phyloP scores from a whole-genome alignment of 495 filamentous ascomycete species.

The Podospora bellae-mahoneyi region DNA sequence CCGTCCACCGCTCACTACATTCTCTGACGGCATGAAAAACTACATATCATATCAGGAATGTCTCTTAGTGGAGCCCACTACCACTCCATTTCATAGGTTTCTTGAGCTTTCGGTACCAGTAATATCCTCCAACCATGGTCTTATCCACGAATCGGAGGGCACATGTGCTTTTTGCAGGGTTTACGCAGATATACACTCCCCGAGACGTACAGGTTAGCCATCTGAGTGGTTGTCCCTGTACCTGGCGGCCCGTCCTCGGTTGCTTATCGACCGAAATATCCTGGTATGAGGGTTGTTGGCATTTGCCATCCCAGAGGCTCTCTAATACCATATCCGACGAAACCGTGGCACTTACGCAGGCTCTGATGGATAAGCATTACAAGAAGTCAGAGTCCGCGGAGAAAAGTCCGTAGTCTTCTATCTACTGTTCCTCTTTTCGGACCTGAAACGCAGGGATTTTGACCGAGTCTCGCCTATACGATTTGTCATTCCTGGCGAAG shows the following conservation, averaged over 20 bases:
- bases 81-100: neutral
- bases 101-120: neutral
- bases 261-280: neutral
- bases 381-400: neutral
- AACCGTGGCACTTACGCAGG: neutral
- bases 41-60: neutral
- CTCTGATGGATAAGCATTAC: neutral
- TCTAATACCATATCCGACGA: neutral
- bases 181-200: constrained; percentile 1
- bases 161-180: neutral
- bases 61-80: neutral
- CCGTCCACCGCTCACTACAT: neutral
- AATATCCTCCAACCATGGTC: neutral
- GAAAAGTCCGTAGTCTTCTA: neutral
- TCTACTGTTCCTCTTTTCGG: neutral
- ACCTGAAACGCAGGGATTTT: neutral
- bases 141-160: neutral
- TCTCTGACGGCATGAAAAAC: constrained; percentile 1
- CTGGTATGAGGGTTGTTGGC: neutral
- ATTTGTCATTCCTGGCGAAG: neutral
- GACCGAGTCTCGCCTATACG: neutral
- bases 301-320: neutral
- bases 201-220: constrained; percentile 10
- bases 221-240: neutral
- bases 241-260: neutral